Percentiles rank a stretch among this genome's conserved stretches.
Conservation (phyloP, 495 filamentous ascomycete genomes). For the Xylaria sp. region DNA sequence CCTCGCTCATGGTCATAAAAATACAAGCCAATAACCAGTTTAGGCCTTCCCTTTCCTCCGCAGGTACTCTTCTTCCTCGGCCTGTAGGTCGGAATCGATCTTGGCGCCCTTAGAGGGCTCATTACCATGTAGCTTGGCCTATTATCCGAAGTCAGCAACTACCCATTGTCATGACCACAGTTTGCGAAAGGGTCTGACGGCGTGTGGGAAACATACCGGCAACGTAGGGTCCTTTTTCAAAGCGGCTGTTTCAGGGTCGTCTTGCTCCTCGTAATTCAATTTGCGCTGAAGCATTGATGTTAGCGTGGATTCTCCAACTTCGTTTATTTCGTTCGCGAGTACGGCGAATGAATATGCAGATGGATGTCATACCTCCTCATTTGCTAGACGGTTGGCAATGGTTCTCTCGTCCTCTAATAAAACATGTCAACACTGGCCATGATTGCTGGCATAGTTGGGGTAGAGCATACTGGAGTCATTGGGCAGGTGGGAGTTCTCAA, state of each 20-base stretch:
- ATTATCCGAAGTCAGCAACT: background rate
- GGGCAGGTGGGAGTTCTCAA: constrained; percentile 67
- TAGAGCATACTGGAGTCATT: constrained; percentile 71
- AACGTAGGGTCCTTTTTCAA: constrained; percentile 70
- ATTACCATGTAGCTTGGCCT: constrained; percentile 71
- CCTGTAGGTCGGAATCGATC: constrained; percentile 68
- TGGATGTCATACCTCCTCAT: constrained; percentile 55
- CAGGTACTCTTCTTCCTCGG: constrained; percentile 68
- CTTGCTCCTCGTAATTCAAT: constrained; percentile 44
- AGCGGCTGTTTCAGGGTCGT: constrained; percentile 61
- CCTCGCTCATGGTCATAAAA: constrained; percentile 1
- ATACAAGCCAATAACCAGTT: background rate
- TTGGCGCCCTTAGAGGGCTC: constrained; percentile 70
- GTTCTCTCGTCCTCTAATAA: constrained; percentile 75
- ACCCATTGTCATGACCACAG: background rate
- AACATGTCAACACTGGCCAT: constrained; percentile 10
- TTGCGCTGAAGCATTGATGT: constrained; percentile 41
- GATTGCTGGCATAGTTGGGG: background rate
- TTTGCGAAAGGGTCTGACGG: background rate
- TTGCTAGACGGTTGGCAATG: constrained; percentile 77
- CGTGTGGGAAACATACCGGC: constrained; percentile 59
- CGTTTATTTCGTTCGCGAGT: background rate
- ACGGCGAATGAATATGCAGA: background rate
- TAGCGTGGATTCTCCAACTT: constrained; percentile 20
- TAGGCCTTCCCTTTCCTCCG: constrained; percentile 59